Conservation (phyloP, 1,139 yeast genomes). For the Magnusiomyces fungicola region DNA sequence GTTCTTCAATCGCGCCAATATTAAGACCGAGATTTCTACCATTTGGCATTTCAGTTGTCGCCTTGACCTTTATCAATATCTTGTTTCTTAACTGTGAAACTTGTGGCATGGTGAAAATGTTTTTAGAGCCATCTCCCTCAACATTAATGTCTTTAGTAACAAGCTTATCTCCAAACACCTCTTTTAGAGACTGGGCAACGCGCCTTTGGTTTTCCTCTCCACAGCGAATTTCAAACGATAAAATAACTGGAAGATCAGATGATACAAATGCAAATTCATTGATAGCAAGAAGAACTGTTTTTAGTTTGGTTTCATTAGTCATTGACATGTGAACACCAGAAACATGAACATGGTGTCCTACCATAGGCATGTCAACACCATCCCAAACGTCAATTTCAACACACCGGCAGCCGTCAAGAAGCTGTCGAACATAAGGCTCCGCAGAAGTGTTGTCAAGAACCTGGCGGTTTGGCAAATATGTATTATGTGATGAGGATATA, state of each 20-base stretch:
- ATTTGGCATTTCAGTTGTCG: not conserved
- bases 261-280: slow-evolving; percentile 79
- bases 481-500: slow-evolving; percentile 91
- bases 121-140: slow-evolving; percentile 5
- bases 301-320: slow-evolving; percentile 63
- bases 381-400: slow-evolving; percentile 96
- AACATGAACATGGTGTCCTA: slow-evolving; percentile 49
- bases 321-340: slow-evolving; percentile 53
- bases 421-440: slow-evolving; percentile 82
- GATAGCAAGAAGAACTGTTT: slow-evolving; percentile 63
- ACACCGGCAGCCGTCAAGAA: slow-evolving; percentile 89
- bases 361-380: slow-evolving; percentile 73
- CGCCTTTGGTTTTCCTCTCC: slow-evolving; percentile 53
- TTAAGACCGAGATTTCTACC: not conserved
- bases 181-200: slow-evolving; percentile 46
- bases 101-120: not conserved
- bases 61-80: slow-evolving; percentile 10
- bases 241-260: slow-evolving; percentile 73
- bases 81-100: not conserved
- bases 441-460: slow-evolving; percentile 86
- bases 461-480: slow-evolving; percentile 83
- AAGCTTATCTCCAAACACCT: slow-evolving; percentile 53
- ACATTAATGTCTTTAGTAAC: slow-evolving; percentile 38
- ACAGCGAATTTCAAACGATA: slow-evolving; percentile 87
- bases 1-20: slow-evolving; percentile 6